Evolutionary conservation across 331 rosid genomes (phyloP), one percentile per base, ranked within the genome.

Genomic region (Prunus yedoensis): DNA sequence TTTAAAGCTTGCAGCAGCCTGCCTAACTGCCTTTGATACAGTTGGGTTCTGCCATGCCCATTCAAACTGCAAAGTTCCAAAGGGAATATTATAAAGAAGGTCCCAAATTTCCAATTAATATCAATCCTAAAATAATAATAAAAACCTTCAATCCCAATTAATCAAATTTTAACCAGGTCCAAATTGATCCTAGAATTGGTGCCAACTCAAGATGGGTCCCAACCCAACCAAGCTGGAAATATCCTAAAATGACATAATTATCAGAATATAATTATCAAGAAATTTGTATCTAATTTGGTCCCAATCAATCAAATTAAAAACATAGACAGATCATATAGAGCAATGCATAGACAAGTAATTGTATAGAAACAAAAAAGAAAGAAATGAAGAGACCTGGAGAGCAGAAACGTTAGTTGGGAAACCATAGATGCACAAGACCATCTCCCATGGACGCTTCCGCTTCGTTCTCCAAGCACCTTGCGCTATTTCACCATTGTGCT

Each of bases 21-120:
- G 85, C 84, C 97, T 90, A 46, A 94, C 99, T 0, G 97, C 97
- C 87, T 90, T 79, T 11, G 97, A 94, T 82, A 89, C 89, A 47
- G 70, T 87, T 17, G 99, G 99, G 79, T 95, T 97, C 84, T 95
- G 99, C 99, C 97, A 95, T 10, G 99, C 99, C 99, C 99, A 95
- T 87, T 92, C 99, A 84, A 95, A 95, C 97, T 95, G 93, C 86
- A 88, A 38, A 67, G 10, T 74, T 68, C 73, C 64, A 41, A 46
- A 73, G 20, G 4, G 25, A 38, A 38, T 38, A 38, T 38, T 38
- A 38, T 8, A 38, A 38, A 38, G 9, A 71, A 20, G 45, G 3
- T 38, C 16, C 52, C 66, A 54, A 12, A 82, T 62, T 74, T 38
- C 62, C 74, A 78, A 66, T 65, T 27, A 77, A 62, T 15, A 35